A percentile compares a stretch with the other conserved stretches of the same genome.
phyloP scores from a whole-genome alignment of 768 basidiomycete species.

The Boletus pseudopeckii region DNA sequence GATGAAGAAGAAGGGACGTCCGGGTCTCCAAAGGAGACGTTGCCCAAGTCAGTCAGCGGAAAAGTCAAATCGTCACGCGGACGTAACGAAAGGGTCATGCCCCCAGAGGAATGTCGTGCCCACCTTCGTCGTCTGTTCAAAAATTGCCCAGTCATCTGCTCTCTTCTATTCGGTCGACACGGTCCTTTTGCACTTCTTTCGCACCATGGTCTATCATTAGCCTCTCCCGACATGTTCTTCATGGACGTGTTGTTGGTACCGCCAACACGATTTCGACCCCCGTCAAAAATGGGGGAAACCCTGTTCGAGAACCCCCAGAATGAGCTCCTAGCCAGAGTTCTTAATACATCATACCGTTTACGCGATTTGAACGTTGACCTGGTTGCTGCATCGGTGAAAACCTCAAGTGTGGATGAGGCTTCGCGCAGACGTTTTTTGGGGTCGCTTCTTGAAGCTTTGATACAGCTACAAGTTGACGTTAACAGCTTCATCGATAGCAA shows the following conservation, averaged over 20 bases:
- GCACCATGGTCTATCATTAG: constrained; percentile 57
- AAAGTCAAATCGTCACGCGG: constrained; percentile 73
- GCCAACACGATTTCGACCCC: constrained; percentile 94
- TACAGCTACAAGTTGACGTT: constrained; percentile 91
- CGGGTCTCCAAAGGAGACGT: constrained; percentile 26
- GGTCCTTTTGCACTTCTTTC: constrained; percentile 72
- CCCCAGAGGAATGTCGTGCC: constrained; percentile 90
- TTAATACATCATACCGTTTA: constrained; percentile 76
- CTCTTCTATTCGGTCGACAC: constrained; percentile 89
- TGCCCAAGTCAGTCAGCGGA: constrained; percentile 74
- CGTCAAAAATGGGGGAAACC: constrained; percentile 85
- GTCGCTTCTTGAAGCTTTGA: constrained; percentile 70
- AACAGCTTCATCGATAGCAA: constrained; percentile 97
- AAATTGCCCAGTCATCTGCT: constrained; percentile 80
- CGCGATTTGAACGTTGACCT: constrained; percentile 73
- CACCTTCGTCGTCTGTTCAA: constrained; percentile 86
- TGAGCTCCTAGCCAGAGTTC: constrained; percentile 75
- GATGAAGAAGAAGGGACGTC: constrained; percentile 48
- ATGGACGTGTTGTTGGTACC: constrained; percentile 88
- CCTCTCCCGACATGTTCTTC: constrained; percentile 96
- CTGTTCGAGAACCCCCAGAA: constrained; percentile 98
- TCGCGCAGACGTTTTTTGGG: constrained; percentile 57
- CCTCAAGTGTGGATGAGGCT: constrained; percentile 47
- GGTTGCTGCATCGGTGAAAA: constrained; percentile 58
- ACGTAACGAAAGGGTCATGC: constrained; percentile 85